Evolutionary conservation across 1,284 basidiomycete genomes (phyloP).

Genomic region (Puccinia coronata): DNA sequence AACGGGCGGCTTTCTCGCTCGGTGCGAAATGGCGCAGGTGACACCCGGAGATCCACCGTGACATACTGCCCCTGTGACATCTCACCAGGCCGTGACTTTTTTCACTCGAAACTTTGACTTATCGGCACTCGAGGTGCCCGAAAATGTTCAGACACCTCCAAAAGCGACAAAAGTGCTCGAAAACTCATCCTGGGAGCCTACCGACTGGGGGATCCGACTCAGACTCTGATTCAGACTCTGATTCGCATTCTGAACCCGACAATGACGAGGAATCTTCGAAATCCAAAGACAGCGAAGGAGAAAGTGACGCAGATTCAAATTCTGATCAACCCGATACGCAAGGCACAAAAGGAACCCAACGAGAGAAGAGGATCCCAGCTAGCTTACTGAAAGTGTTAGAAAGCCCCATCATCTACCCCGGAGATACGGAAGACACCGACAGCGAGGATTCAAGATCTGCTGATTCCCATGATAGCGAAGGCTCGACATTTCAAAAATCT

Average conservation of each 20-base stretch:
- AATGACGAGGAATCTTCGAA: neutral
- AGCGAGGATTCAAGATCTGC: neutral
- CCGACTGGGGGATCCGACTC: constrained; percentile 7
- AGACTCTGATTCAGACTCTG: constrained; percentile 23
- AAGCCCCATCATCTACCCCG: constrained; percentile 17
- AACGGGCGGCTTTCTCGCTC: too few species aligned
- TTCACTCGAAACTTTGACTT: too few species aligned
- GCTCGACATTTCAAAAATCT: neutral
- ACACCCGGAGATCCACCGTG: too few species aligned
- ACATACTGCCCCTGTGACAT: too few species aligned
- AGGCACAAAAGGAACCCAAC: neutral
- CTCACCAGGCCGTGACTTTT: too few species aligned
- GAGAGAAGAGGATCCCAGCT: neutral
- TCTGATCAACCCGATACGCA: neutral
- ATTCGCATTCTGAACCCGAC: neutral
- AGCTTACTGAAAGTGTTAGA: constrained; percentile 16
- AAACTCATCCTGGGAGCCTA: neutral
- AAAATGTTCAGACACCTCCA: constrained; percentile 30
- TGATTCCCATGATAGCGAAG: neutral
- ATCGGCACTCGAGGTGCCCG: too few species aligned
- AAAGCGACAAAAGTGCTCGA: constrained; percentile 17
- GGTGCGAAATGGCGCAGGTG: too few species aligned
- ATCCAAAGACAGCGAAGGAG: neutral
- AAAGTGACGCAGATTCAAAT: neutral
- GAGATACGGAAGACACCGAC: neutral